phyloP scores from a whole-genome alignment of 805 yeast species.

The Candida tallmaniae region DNA sequence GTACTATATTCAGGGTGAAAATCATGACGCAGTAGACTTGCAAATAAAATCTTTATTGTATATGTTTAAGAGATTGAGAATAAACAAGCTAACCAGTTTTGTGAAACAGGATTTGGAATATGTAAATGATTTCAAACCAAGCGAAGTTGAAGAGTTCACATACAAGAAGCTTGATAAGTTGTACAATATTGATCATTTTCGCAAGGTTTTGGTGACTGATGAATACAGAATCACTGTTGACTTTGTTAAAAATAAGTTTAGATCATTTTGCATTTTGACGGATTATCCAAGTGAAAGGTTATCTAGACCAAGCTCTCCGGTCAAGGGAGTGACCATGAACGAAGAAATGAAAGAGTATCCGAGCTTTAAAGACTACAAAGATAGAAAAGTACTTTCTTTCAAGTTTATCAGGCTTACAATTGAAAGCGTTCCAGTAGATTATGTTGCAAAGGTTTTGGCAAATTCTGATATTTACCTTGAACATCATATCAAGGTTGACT shows the following conservation, averaged over 20 bases:
- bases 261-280: conserved; percentile 54
- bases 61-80: conserved; percentile 48
- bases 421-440: conserved; percentile 7
- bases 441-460: conserved; percentile 25
- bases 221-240: conserved; percentile 65
- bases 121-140: background rate
- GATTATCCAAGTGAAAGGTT: conserved; percentile 36
- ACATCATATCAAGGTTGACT: conserved; percentile 37
- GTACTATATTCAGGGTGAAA: background rate
- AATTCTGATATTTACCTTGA: conserved; percentile 53
- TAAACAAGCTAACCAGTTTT: conserved; percentile 42
- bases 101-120: conserved; percentile 13
- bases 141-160: conserved; percentile 2
- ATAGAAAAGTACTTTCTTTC: conserved; percentile 16
- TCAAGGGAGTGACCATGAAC: conserved; percentile 10
- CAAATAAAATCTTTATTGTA: conserved; percentile 58
- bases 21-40: conserved; percentile 51
- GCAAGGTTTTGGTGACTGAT: conserved; percentile 40
- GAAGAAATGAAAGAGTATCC: conserved; percentile 13
- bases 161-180: conserved; percentile 46
- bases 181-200: conserved; percentile 48
- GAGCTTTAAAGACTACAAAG: conserved; percentile 19
- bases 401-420: conserved; percentile 20
- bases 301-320: conserved; percentile 18
- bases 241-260: conserved; percentile 61